phyloP scores from a whole-genome alignment of 345 rosid species.

The Hibiscus tridactylites region DNA sequence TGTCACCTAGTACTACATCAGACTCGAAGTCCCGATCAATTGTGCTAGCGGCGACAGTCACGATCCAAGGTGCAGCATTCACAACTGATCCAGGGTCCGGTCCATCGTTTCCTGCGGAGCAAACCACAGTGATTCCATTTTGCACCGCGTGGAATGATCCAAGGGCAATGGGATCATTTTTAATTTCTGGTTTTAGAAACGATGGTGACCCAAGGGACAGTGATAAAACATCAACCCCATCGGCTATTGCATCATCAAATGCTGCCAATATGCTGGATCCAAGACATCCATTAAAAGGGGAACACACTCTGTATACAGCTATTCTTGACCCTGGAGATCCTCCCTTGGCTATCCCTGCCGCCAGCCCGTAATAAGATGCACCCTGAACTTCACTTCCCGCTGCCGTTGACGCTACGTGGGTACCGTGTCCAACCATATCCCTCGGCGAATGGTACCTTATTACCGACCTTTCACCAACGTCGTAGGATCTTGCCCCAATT shows the following conservation, averaged over 20 bases:
- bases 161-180: slow-evolving; percentile 56
- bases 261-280: slow-evolving; percentile 65
- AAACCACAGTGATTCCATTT: slow-evolving; percentile 60
- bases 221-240: slow-evolving; percentile 66
- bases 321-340: slow-evolving; percentile 66
- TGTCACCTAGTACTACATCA: slow-evolving; percentile 52
- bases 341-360: slow-evolving; percentile 63
- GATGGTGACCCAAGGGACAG: slow-evolving; percentile 60
- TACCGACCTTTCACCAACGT: slow-evolving; percentile 6
- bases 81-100: slow-evolving; percentile 42
- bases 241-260: slow-evolving; percentile 67
- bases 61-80: slow-evolving; percentile 73
- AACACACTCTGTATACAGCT: slow-evolving; percentile 59
- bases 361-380: slow-evolving; percentile 73
- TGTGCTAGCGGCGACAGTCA: slow-evolving; percentile 78
- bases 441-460: slow-evolving; percentile 35
- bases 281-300: slow-evolving; percentile 35
- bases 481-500: slow-evolving; percentile 73
- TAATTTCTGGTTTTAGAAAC: slow-evolving; percentile 16
- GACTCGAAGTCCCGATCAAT: slow-evolving; percentile 81
- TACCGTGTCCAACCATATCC: slow-evolving; percentile 69
- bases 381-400: slow-evolving; percentile 53
- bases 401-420: slow-evolving; percentile 64
- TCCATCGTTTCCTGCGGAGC: slow-evolving; percentile 81
- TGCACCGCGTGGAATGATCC: slow-evolving; percentile 79